Percentiles rank a stretch among this genome's conserved stretches.
phyloP scores from a whole-genome alignment of 192 early-diverging fungal genomes.

The Backusella morwellensis region DNA sequence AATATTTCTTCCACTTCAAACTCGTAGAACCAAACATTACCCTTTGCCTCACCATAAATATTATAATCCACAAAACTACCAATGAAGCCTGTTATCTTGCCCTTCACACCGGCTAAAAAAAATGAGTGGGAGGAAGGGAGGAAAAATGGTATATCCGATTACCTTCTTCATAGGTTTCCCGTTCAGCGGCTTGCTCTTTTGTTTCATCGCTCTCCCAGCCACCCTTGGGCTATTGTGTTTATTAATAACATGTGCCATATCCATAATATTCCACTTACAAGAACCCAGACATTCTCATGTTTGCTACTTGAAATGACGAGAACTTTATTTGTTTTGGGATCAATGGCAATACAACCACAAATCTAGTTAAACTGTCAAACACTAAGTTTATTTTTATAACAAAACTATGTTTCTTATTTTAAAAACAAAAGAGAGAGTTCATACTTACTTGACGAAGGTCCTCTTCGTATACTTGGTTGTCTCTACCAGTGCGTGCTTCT shows the following conservation, averaged over 20 bases:
- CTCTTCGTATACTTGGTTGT: conserved; percentile 22
- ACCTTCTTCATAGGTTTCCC: conserved; percentile 62
- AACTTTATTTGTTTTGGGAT: conserved; percentile 40
- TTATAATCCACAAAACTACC: conserved; percentile 45
- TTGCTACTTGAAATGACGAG: conserved; percentile 50
- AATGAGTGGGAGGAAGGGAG: neutral
- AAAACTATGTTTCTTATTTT: neutral
- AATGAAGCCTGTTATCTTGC: conserved; percentile 39
- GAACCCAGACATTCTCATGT: conserved; percentile 46
- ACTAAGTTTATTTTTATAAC: neutral
- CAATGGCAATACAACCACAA: conserved; percentile 53
- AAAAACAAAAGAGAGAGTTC: neutral
- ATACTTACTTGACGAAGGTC: conserved; percentile 17
- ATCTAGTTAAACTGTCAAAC: conserved; percentile 10
- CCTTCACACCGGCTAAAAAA: conserved; percentile 44
- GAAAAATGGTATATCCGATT: neutral
- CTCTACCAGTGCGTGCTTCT: conserved; percentile 28
- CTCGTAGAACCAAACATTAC: conserved; percentile 49
- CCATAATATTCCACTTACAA: conserved; percentile 27
- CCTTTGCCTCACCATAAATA: conserved; percentile 31
- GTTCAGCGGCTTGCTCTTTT: conserved; percentile 44
- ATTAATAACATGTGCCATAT: neutral
- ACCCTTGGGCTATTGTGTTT: conserved; percentile 47
- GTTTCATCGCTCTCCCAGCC: conserved; percentile 65
- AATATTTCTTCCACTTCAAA: conserved; percentile 50